A percentile compares a stretch with the other conserved stretches of the same genome.
Evolutionary conservation across 768 basidiomycete species (phyloP).

Genomic region (Termitomyces sp.): DNA sequence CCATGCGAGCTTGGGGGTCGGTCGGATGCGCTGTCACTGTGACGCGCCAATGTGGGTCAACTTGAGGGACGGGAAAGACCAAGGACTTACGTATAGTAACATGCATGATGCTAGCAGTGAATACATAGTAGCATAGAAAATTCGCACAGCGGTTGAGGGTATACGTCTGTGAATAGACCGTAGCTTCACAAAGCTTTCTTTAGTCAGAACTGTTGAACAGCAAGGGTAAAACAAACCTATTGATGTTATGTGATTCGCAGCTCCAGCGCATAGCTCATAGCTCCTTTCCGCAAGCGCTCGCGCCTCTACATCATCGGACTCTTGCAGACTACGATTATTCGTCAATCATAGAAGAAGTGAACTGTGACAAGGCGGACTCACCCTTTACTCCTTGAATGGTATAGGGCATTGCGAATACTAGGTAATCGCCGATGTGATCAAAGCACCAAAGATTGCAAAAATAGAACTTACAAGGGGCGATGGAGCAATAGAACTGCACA

Average conservation of each 20-base stretch:
- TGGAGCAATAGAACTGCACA: slow-evolving; percentile 73
- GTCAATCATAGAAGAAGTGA: neutral
- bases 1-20: slow-evolving; percentile 68
- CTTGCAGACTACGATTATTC: slow-evolving; percentile 32
- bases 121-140: slow-evolving; percentile 77
- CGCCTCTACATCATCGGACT: slow-evolving; percentile 50
- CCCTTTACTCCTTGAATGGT: slow-evolving; percentile 37
- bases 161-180: slow-evolving; percentile 62
- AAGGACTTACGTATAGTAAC: slow-evolving; percentile 62
- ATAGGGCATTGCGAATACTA: slow-evolving; percentile 40
- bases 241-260: slow-evolving; percentile 77
- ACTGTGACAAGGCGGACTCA: slow-evolving; percentile 21
- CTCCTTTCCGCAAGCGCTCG: slow-evolving; percentile 57
- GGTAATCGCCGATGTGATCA: slow-evolving; percentile 7
- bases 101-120: slow-evolving; percentile 81
- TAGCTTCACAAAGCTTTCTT: slow-evolving; percentile 34
- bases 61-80: neutral
- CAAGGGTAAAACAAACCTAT: slow-evolving; percentile 43
- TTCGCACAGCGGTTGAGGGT: slow-evolving; percentile 60
- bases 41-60: neutral
- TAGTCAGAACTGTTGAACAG: neutral
- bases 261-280: slow-evolving; percentile 71
- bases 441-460: slow-evolving; percentile 2
- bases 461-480: slow-evolving; percentile 67
- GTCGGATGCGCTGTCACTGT: slow-evolving; percentile 61